A percentile compares a stretch with the other conserved stretches of the same genome.
Evolutionary conservation across 2,329 filamentous ascomycete genomes (phyloP).

Genomic region (Fusarium sp.): DNA sequence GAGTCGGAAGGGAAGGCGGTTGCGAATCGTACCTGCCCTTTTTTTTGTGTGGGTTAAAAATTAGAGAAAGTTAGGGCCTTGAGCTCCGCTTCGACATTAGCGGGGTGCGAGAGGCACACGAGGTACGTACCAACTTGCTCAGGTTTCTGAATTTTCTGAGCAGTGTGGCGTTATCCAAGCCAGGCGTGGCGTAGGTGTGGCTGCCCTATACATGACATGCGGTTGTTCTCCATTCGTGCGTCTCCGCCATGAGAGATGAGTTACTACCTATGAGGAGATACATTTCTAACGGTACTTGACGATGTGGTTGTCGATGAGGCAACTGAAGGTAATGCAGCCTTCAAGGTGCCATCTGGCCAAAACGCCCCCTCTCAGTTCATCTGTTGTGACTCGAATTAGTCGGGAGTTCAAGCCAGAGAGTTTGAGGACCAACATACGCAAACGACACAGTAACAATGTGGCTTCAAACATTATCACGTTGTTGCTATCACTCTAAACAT

Average conservation of each 20-base stretch:
- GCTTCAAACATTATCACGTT: background rate
- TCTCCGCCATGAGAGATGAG: background rate
- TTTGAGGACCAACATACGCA: background rate
- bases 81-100: slow-evolving; percentile 34
- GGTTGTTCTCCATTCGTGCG: background rate
- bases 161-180: background rate
- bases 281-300: background rate
- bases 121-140: slow-evolving; percentile 3
- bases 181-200: slow-evolving; percentile 1
- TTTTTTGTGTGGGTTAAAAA: slow-evolving; percentile 64
- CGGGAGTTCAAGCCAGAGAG: background rate
- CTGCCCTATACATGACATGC: background rate
- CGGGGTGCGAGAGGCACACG: background rate
- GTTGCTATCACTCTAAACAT: background rate
- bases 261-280: background rate
- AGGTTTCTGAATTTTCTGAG: background rate
- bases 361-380: background rate
- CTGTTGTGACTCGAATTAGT: background rate
- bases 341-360: background rate
- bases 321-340: background rate
- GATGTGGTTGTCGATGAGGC: no score
- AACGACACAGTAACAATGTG: background rate
- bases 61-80: slow-evolving; percentile 55
- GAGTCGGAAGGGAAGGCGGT: slow-evolving; percentile 43
- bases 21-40: slow-evolving; percentile 49